phyloP scores from a whole-genome alignment of 2,329 filamentous ascomycete species.

The Fusarium veterinarium region DNA sequence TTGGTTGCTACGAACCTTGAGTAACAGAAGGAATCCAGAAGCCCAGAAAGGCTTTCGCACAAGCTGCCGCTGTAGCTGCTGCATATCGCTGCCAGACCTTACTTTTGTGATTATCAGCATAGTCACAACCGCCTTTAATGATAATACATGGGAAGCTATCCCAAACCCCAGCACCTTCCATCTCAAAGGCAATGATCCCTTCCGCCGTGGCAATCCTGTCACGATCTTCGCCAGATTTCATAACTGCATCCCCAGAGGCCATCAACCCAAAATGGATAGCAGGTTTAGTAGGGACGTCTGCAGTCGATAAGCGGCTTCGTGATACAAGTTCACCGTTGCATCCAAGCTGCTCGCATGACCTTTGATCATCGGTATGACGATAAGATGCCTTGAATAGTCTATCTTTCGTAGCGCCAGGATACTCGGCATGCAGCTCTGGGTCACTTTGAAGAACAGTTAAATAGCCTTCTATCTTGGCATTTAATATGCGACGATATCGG shows the following conservation, averaged over 20 bases:
- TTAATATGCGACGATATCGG: rapidly evolving
- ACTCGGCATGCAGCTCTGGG: neutral
- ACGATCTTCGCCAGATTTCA: neutral
- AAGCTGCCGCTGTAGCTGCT: slow-evolving; percentile 3
- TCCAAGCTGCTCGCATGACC: neutral
- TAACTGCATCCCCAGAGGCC: neutral
- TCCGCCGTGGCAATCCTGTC: rapidly evolving
- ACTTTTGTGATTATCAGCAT: slow-evolving; percentile 26
- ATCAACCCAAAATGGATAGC: neutral
- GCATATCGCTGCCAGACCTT: slow-evolving; percentile 22
- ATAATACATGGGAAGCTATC: neutral
- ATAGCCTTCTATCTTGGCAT: rapidly evolving
- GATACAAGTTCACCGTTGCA: rapidly evolving
- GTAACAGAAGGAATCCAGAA: neutral
- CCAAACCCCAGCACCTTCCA: neutral
- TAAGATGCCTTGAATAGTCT: neutral
- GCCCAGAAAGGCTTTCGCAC: neutral
- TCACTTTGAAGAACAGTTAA: too few relatives aligned
- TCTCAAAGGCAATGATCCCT: neutral
- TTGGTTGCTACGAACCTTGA: neutral
- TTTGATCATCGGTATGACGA: neutral
- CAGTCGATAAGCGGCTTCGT: rapidly evolving
- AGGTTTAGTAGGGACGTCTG: rapidly evolving
- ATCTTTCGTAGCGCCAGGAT: neutral
- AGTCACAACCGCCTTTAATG: slow-evolving; percentile 21